Percentiles rank a stretch among this genome's conserved stretches.
Conservation (phyloP, 2,329 filamentous ascomycete genomes). For the Paramyrothecium sp. region DNA sequence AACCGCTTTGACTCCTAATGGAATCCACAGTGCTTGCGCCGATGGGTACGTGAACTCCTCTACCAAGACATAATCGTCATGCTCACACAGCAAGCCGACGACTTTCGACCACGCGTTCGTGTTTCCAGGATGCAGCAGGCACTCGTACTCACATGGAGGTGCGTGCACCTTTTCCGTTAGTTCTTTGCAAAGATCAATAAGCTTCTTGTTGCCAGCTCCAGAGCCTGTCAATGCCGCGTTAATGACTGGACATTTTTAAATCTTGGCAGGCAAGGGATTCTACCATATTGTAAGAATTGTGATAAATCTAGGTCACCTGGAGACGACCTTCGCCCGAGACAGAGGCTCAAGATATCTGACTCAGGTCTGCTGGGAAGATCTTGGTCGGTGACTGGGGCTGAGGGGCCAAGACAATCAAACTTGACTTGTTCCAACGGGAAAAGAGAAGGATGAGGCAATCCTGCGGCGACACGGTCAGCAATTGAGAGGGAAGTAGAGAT, state of each 20-base stretch:
- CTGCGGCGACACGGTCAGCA: constrained; percentile 5
- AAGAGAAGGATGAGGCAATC: constrained; percentile 24
- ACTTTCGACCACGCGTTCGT: constrained; percentile 29
- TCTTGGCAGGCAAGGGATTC: too few relatives aligned
- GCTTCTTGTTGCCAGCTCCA: constrained; percentile 14
- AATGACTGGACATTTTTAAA: too few relatives aligned
- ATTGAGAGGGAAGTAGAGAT: too few relatives aligned
- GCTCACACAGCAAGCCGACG: constrained; percentile 24
- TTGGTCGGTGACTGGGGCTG: background rate
- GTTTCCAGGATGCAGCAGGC: constrained; percentile 24
- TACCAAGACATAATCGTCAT: constrained; percentile 23
- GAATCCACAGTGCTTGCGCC: constrained; percentile 26
- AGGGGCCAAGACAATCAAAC: constrained; percentile 9
- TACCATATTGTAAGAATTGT: constrained; percentile 16
- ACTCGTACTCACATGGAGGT: constrained; percentile 17
- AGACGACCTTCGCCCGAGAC: constrained; percentile 3
- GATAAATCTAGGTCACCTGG: constrained; percentile 12
- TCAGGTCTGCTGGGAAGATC: too few relatives aligned
- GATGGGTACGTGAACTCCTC: constrained; percentile 29
- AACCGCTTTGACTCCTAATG: constrained; percentile 19
- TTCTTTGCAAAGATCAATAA: constrained; percentile 12
- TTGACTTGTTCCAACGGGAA: constrained; percentile 18
- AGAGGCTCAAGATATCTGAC: constrained; percentile 1
- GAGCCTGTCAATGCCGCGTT: constrained; percentile 4
- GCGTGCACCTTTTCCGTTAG: constrained; percentile 17